Evolutionary conservation across 2,329 filamentous ascomycete genomes (phyloP).

Genomic region (Coniosporium tulheliwenetii): DNA sequence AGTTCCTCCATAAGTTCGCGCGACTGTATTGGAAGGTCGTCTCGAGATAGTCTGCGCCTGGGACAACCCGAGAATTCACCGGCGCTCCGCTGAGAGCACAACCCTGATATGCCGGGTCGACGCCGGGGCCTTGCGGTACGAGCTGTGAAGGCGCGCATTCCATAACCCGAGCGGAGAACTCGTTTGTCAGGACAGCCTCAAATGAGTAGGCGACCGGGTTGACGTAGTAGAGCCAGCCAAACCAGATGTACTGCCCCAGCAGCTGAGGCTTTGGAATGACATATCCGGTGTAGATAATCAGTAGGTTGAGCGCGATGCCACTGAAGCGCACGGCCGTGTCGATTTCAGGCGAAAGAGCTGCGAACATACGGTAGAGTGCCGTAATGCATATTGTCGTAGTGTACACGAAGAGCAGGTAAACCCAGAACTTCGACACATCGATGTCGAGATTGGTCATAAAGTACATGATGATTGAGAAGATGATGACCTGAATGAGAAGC

Average conservation of each 20-base stretch:
- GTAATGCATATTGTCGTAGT: constrained; percentile 47
- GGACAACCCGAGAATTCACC: constrained; percentile 33
- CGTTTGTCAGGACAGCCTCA: constrained; percentile 52
- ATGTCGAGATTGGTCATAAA: constrained; percentile 47
- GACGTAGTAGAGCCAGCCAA: constrained; percentile 42
- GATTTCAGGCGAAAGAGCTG: constrained; percentile 45
- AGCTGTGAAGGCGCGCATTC: constrained; percentile 42
- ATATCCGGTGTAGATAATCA: constrained; percentile 50
- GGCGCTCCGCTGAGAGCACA: constrained; percentile 45
- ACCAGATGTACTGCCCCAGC: constrained; percentile 46
- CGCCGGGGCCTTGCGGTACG: constrained; percentile 42
- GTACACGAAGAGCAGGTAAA: constrained; percentile 49
- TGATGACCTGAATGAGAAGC: constrained; percentile 39
- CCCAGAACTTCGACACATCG: constrained; percentile 48
- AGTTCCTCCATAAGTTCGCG: constrained; percentile 53
- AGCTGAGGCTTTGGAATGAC: constrained; percentile 50
- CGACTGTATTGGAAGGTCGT: constrained; percentile 41
- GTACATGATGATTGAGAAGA: constrained; percentile 49
- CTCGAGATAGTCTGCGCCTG: constrained; percentile 38
- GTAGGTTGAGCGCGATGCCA: constrained; percentile 44
- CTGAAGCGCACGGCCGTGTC: constrained; percentile 51
- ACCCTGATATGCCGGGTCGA: constrained; percentile 42
- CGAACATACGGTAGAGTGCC: constrained; percentile 50
- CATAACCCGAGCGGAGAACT: constrained; percentile 43
- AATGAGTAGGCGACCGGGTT: constrained; percentile 44